These are phyloP conservation scores for Candida methanosorbosa DNA, from an alignment of 805 yeast species.

Conservation along the genomic window DNA sequence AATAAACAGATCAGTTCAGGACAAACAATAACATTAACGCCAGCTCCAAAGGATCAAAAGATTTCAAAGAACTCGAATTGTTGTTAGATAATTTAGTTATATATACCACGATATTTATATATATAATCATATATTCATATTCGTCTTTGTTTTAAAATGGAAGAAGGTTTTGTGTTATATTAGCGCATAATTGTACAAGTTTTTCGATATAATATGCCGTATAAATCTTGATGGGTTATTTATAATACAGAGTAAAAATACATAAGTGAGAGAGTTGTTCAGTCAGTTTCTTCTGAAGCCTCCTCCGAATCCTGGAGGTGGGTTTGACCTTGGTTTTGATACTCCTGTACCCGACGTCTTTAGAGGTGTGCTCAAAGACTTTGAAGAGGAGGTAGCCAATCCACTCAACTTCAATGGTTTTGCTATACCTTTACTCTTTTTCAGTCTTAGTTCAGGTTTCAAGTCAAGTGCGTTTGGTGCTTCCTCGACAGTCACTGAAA, in stretches of 20 bases:
- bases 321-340: background rate
- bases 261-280: no score
- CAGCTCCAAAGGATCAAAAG: conserved; percentile 78
- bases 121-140: no score
- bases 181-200: no score
- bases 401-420: conserved; percentile 13
- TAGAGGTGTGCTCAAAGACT: background rate
- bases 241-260: no score
- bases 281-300: conserved; percentile 1
- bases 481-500: conserved; percentile 64
- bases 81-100: conserved; percentile 46
- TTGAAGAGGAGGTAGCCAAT: background rate
- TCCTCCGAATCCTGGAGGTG: conserved; percentile 2
- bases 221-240: no score
- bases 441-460: conserved; percentile 22
- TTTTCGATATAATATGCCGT: no score
- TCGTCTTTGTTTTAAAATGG: no score
- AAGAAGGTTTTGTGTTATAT: no score
- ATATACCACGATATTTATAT: no score
- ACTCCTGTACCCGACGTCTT: background rate
- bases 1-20: conserved; percentile 65
- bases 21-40: conserved; percentile 87
- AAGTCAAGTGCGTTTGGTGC: conserved; percentile 32
- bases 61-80: conserved; percentile 52
- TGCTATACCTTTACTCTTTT: conserved; percentile 23